Evolutionary conservation across 2,329 filamentous ascomycete genomes (phyloP).

Genomic region (Sclerotinia sclerotiorum): DNA sequence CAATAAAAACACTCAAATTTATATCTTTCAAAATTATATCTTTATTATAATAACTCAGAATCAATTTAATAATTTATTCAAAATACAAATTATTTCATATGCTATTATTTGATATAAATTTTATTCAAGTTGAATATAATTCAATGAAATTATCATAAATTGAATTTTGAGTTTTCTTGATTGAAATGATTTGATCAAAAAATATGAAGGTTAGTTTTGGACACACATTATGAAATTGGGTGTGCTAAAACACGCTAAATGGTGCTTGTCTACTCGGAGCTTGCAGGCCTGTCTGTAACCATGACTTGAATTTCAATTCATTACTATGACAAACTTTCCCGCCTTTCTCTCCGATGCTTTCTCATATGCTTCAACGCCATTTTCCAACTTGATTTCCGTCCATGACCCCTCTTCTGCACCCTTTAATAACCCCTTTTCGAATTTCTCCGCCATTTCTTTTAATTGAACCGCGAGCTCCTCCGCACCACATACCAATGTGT

Average conservation of each 20-base stretch:
- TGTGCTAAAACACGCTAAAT: background rate
- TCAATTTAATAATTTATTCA: too few species aligned
- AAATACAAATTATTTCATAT: too few species aligned
- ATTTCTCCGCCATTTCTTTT: conserved; percentile 50
- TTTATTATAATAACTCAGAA: too few species aligned
- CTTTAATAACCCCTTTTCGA: conserved; percentile 29
- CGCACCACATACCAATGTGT: conserved; percentile 31
- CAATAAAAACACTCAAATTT: too few species aligned
- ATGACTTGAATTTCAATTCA: conserved; percentile 16
- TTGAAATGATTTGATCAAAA: too few species aligned
- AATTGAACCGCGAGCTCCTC: conserved; percentile 31
- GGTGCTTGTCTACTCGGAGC: background rate
- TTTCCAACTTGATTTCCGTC: conserved; percentile 30
- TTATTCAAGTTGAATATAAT: too few species aligned
- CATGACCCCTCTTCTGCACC: conserved; percentile 27
- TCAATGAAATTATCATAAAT: too few species aligned
- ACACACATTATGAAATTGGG: too few species aligned
- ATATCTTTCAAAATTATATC: too few species aligned
- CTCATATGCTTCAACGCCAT: conserved; percentile 33
- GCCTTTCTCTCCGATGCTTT: conserved; percentile 27
- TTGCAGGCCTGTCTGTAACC: background rate
- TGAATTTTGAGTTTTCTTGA: too few species aligned
- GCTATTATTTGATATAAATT: too few species aligned
- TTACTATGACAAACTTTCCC: conserved; percentile 34
- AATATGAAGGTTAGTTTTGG: too few species aligned